Conservation (phyloP, 2,329 filamentous ascomycete genomes). For the Pochonia chlamydosporia region DNA sequence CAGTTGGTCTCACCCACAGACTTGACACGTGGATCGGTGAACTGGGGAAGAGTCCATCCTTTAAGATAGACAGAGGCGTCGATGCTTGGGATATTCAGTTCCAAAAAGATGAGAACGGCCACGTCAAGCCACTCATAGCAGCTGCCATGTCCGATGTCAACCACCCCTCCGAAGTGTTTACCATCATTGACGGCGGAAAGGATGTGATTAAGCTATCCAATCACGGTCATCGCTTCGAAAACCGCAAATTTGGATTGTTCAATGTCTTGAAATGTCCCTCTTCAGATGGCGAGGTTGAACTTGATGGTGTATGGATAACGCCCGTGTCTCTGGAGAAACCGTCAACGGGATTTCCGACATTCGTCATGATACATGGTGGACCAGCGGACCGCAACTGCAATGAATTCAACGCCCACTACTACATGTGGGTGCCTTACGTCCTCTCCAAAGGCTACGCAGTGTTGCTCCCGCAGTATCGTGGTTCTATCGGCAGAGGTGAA, state of each 20-base stretch:
- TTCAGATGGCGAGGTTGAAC: neutral
- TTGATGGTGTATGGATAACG: neutral
- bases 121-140: slow-evolving; percentile 4
- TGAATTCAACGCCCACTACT: slow-evolving; percentile 19
- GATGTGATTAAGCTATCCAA: neutral
- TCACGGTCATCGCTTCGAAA: neutral
- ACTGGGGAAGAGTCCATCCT: neutral
- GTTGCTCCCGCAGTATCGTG: slow-evolving; percentile 33
- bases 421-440: slow-evolving; percentile 23
- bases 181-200: slow-evolving; percentile 14
- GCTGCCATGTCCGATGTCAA: slow-evolving; percentile 19
- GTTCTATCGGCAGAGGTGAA: slow-evolving; percentile 25
- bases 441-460: slow-evolving; percentile 29
- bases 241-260: neutral
- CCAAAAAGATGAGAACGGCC: neutral
- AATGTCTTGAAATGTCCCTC: neutral
- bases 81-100: neutral
- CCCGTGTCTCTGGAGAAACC: neutral
- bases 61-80: neutral
- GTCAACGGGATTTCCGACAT: slow-evolving; percentile 20
- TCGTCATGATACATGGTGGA: slow-evolving; percentile 30
- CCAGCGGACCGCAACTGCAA: slow-evolving; percentile 23
- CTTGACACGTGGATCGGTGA: neutral
- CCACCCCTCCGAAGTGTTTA: slow-evolving; percentile 23
- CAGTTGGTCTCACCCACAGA: slow-evolving; percentile 7